phyloP scores from a whole-genome alignment of 2,329 filamentous ascomycete genomes.

The Aspergillus eucalypticola region DNA sequence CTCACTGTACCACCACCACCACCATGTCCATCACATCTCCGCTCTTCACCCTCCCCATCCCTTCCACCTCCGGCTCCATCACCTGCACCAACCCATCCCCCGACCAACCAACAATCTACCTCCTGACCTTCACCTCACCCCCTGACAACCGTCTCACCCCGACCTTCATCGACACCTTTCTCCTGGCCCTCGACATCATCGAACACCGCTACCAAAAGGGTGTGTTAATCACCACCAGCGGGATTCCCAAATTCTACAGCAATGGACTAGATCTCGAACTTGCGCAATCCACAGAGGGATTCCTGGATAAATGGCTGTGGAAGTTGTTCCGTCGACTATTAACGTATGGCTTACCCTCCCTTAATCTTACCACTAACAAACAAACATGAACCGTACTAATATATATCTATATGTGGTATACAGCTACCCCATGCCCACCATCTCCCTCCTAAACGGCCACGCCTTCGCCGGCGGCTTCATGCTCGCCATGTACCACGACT shows the following conservation, averaged over 20 bases:
- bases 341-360: slow-evolving; percentile 50
- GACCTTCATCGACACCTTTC: slow-evolving; percentile 65
- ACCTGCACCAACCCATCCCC: slow-evolving; percentile 62
- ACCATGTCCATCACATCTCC: slow-evolving; percentile 32
- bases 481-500: slow-evolving; percentile 79
- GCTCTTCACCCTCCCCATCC: slow-evolving; percentile 63
- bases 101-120: slow-evolving; percentile 57
- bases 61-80: slow-evolving; percentile 58
- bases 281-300: slow-evolving; percentile 61
- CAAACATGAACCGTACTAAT: background rate
- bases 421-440: slow-evolving; percentile 75
- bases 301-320: slow-evolving; percentile 63
- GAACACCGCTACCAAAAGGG: slow-evolving; percentile 68
- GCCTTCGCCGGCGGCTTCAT: slow-evolving; percentile 81
- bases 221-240: slow-evolving; percentile 74
- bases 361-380: background rate
- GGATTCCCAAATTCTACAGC: slow-evolving; percentile 75
- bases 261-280: slow-evolving; percentile 79
- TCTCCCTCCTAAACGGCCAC: slow-evolving; percentile 78
- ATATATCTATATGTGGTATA: slow-evolving; percentile 1
- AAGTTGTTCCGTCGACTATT: slow-evolving; percentile 65
- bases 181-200: slow-evolving; percentile 72
- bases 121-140: slow-evolving; percentile 69
- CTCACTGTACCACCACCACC: background rate
- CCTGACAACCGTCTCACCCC: slow-evolving; percentile 76